Conservation (phyloP, 306 rosid genomes). For the Rosa persica region DNA sequence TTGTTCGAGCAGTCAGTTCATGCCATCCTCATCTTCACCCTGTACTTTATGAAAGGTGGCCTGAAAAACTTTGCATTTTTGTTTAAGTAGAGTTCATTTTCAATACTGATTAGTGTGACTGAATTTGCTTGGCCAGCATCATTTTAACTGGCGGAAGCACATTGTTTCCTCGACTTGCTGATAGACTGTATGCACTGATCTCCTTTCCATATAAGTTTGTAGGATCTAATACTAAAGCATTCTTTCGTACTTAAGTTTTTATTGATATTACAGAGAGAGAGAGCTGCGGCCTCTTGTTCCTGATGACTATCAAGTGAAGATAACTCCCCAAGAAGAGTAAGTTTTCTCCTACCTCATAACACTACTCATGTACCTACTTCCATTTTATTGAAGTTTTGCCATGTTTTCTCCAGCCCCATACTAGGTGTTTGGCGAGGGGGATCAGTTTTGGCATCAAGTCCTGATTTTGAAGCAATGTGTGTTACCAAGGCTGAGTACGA, state of each 20-base stretch:
- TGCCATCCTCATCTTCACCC: conserved; percentile 91
- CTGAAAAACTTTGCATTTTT: conserved; percentile 14
- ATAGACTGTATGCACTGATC: conserved; percentile 68
- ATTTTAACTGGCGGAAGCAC: conserved; percentile 95
- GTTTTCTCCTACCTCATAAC: conserved; percentile 1
- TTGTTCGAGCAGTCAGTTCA: conserved; percentile 77
- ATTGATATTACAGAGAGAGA: conserved; percentile 56
- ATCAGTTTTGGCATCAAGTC: conserved; percentile 84
- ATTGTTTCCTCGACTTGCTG: conserved; percentile 73
- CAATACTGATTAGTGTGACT: conserved; percentile 12
- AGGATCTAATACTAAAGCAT: conserved; percentile 1
- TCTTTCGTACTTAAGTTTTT: background rate
- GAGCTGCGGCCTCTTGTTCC: conserved; percentile 97
- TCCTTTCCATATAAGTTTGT: conserved; percentile 2
- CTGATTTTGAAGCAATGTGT: conserved; percentile 88
- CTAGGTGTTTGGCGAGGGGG: conserved; percentile 96
- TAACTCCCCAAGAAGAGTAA: conserved; percentile 86
- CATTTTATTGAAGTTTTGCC: background rate
- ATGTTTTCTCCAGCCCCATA: conserved; percentile 62
- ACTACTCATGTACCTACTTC: conserved; percentile 15
- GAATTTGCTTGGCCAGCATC: conserved; percentile 54
- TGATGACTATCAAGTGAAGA: conserved; percentile 79
- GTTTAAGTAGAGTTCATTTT: background rate
- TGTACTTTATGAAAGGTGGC: conserved; percentile 75
- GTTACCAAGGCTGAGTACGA: conserved; percentile 95